phyloP scores from a whole-genome alignment of 2,329 filamentous ascomycete genomes.

The Fusarium brevicatenulatum region DNA sequence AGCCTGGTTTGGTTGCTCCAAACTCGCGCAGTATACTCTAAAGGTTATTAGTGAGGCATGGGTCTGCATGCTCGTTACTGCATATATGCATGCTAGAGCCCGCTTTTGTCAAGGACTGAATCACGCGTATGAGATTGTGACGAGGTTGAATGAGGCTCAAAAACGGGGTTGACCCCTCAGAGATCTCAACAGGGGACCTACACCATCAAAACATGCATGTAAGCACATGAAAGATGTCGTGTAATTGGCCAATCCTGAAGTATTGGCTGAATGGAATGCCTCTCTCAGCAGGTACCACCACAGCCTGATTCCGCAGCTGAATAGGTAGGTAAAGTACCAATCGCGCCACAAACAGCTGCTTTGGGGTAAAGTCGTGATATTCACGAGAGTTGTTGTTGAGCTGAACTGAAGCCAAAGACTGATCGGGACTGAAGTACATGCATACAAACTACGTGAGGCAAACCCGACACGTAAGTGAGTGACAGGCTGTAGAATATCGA shows the following conservation, averaged over 20 bases:
- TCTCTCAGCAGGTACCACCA: neutral
- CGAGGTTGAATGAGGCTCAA: neutral
- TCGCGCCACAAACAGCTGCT: neutral
- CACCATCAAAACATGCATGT: neutral
- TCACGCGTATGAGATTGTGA: neutral
- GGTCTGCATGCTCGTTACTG: neutral
- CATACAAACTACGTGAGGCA: neutral
- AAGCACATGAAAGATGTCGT: neutral
- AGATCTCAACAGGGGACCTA: neutral
- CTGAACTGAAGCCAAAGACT: neutral
- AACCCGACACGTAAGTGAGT: neutral
- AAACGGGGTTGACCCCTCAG: neutral
- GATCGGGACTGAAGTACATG: neutral
- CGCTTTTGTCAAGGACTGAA: neutral
- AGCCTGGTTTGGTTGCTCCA: neutral
- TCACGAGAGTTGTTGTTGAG: neutral
- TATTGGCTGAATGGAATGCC: neutral
- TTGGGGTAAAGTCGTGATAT: neutral
- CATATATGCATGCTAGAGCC: neutral
- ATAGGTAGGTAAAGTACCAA: neutral
- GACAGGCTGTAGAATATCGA: neutral
- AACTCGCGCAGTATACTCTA: neutral
- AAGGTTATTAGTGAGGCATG: neutral
- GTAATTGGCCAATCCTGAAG: neutral
- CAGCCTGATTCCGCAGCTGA: neutral